A percentile compares a stretch with the other conserved stretches of the same genome.
phyloP scores from a whole-genome alignment of 2,329 filamentous ascomycete genomes.

The Westerdykella sp. region DNA sequence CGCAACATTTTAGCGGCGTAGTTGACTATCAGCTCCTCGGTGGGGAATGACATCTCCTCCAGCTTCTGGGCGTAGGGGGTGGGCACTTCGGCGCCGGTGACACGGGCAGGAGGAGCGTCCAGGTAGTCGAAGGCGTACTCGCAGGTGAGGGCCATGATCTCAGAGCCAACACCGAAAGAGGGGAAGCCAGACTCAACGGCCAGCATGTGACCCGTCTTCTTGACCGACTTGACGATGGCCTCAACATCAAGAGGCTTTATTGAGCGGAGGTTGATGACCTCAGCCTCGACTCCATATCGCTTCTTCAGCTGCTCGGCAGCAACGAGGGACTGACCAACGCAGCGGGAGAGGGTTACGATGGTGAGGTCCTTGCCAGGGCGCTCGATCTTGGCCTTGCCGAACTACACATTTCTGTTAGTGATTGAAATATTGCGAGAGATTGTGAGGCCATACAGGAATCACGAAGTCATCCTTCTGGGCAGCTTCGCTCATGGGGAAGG shows the following conservation, averaged over 20 bases:
- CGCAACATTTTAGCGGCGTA: constrained; percentile 85
- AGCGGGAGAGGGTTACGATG: constrained; percentile 89
- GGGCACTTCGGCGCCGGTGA: constrained; percentile 95
- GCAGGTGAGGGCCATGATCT: constrained; percentile 91
- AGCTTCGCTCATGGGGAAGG: constrained; percentile 95
- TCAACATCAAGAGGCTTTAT: constrained; percentile 96
- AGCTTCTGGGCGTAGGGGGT: constrained; percentile 91
- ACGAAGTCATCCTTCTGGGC: constrained; percentile 96
- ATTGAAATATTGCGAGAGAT: neutral
- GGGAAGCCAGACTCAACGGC: constrained; percentile 95
- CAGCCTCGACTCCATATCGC: constrained; percentile 91
- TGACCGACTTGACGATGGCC: constrained; percentile 90
- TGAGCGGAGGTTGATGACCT: constrained; percentile 97
- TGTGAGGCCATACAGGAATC: constrained; percentile 53
- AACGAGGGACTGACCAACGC: constrained; percentile 82
- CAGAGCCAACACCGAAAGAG: constrained; percentile 83
- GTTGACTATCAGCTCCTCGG: constrained; percentile 76
- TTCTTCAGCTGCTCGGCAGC: constrained; percentile 89
- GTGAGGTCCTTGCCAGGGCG: constrained; percentile 92
- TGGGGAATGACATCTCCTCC: constrained; percentile 93
- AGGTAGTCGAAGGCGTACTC: constrained; percentile 99
- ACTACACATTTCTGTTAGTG: constrained; percentile 36
- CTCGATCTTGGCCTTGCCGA: constrained; percentile 99
- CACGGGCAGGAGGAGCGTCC: constrained; percentile 83
- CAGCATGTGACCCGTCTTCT: constrained; percentile 94